Evolutionary conservation across 441 rosid genomes (phyloP).

Genomic region (Adansonia gregorii): DNA sequence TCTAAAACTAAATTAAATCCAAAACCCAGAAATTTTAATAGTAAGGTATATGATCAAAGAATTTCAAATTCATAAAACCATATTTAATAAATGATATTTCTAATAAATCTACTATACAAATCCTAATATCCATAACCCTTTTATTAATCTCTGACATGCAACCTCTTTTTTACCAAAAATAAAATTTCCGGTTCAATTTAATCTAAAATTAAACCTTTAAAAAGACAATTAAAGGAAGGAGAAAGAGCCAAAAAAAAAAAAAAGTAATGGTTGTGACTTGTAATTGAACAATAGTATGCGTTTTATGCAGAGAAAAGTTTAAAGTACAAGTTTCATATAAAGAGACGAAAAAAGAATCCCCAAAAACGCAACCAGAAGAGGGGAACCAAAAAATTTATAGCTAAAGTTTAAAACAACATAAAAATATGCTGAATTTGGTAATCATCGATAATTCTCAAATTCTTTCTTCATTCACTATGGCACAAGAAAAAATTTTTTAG

Average conservation of each 20-base stretch:
- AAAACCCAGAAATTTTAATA: too few relatives aligned
- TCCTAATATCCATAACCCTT: too few relatives aligned
- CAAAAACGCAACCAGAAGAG: conserved; percentile 17
- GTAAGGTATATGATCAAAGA: too few relatives aligned
- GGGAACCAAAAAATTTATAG: neutral
- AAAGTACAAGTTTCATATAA: conserved; percentile 16
- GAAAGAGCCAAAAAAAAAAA: neutral
- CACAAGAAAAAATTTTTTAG: conserved; percentile 24
- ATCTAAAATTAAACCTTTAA: neutral
- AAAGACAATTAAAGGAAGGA: neutral
- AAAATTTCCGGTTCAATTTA: neutral
- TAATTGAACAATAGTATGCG: neutral
- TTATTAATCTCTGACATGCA: neutral
- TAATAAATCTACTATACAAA: too few relatives aligned
- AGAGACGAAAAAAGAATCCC: conserved; percentile 3
- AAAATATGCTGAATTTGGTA: conserved; percentile 21
- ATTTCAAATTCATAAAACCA: too few relatives aligned
- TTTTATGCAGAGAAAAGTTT: conserved; percentile 13
- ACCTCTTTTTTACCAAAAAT: neutral
- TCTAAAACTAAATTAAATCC: neutral
- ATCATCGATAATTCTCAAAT: conserved; percentile 16
- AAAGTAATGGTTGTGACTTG: neutral
- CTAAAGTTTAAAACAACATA: neutral
- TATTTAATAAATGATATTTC: too few relatives aligned
- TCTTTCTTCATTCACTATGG: conserved; percentile 27